These are phyloP conservation scores for Sugiyamaella floridensis DNA, from an alignment of 805 yeast species.

Conservation along the genomic window DNA sequence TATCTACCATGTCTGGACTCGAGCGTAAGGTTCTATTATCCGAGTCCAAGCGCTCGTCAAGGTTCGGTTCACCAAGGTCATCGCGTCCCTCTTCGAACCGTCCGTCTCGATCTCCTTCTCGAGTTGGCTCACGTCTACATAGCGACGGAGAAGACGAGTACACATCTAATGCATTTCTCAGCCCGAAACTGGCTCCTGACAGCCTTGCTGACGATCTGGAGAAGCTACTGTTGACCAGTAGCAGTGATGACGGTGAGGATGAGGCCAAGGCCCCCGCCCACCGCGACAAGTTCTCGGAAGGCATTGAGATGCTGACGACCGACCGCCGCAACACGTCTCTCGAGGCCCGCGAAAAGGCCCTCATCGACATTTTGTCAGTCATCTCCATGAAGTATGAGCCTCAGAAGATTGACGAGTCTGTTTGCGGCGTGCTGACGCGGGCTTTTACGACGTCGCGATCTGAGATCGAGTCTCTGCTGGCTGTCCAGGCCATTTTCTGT, in stretches of 20 bases:
- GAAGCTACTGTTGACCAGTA: conserved; percentile 5
- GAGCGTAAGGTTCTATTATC: neutral
- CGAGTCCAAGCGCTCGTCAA: conserved; percentile 7
- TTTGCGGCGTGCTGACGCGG: conserved; percentile 17
- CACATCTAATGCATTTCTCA: conserved; percentile 15
- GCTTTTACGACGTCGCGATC: conserved; percentile 24
- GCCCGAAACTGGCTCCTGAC: conserved; percentile 14
- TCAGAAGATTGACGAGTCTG: conserved; percentile 15
- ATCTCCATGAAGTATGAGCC: conserved; percentile 30
- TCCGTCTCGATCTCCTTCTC: conserved; percentile 15
- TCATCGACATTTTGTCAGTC: conserved; percentile 22
- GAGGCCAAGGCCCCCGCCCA: conserved; percentile 7
- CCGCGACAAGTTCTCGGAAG: conserved; percentile 17
- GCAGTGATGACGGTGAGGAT: conserved; percentile 3
- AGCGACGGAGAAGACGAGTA: conserved; percentile 19
- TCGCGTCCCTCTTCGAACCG: conserved; percentile 9
- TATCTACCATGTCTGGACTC: neutral
- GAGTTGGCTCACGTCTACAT: conserved; percentile 11
- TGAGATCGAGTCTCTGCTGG: conserved; percentile 26
- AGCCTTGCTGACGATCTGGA: conserved; percentile 13
- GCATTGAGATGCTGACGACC: conserved; percentile 23
- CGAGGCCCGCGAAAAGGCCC: conserved; percentile 30
- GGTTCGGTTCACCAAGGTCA: conserved; percentile 7
- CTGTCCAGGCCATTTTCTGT: conserved; percentile 25
- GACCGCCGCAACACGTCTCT: conserved; percentile 28